A percentile compares a stretch with the other conserved stretches of the same genome.
Evolutionary conservation across 2,329 filamentous ascomycete genomes (phyloP).

Genomic region (Penicillium sp.): DNA sequence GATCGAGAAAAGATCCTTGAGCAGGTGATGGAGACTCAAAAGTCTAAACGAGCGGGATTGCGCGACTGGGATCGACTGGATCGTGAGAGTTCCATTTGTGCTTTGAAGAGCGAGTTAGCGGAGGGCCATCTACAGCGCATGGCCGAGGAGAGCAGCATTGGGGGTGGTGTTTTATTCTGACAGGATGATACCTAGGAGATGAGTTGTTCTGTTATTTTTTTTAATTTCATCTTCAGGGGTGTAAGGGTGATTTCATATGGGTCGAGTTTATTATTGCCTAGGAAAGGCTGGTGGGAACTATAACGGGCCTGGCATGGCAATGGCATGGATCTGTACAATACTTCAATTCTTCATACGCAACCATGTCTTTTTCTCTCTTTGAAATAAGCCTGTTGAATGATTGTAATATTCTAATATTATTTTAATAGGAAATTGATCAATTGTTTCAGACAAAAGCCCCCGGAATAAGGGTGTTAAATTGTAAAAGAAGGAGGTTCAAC

Average conservation of each 20-base stretch:
- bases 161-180: constrained; percentile 49
- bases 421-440: not conserved
- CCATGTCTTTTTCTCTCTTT: too few species aligned
- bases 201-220: not conserved
- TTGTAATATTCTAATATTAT: not conserved
- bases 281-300: constrained; percentile 1
- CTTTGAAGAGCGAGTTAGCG: constrained; percentile 55
- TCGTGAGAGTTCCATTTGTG: constrained; percentile 54
- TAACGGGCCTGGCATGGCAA: not conserved
- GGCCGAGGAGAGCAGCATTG: constrained; percentile 52
- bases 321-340: constrained; percentile 10
- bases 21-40: constrained; percentile 53
- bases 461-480: too few species aligned
- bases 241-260: not conserved
- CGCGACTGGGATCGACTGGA: constrained; percentile 57
- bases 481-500: not conserved
- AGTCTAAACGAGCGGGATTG: constrained; percentile 48
- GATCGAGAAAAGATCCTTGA: constrained; percentile 54
- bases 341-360: not conserved
- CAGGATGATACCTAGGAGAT: too few species aligned
- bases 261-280: not conserved
- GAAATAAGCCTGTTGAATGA: too few species aligned
- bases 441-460: too few species aligned
- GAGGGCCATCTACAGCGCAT: constrained; percentile 55
- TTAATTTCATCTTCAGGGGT: not conserved